Base-by-base conservation (phyloP, 1,284 basidiomycete genomes). In the Malassezia caprae region DNA sequence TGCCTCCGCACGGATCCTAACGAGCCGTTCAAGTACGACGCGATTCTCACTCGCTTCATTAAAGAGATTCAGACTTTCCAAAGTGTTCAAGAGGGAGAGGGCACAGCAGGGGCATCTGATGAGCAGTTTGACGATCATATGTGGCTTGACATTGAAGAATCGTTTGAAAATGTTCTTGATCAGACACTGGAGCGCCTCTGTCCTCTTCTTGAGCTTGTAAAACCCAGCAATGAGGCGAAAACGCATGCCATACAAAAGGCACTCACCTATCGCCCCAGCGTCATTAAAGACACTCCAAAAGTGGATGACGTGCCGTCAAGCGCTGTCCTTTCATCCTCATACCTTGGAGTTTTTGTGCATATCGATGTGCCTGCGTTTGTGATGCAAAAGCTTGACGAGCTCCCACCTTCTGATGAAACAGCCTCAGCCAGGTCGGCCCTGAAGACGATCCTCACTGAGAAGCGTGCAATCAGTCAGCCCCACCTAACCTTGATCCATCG, bases 401-500 rank as follows among this genome's bases (percentile, higher is more conserved):
- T 53, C 0, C 42, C 58, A n/a, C 42, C 31, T 5, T 26, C 19
- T 10, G 40, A 13, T 13, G n/a, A 15, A 8, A 28, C 28, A n/a
- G 27, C 15, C 8, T 30, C 35, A 23, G 49, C 56, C 11, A 21
- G 23, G 30, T 6, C 23, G 23, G 58, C 61, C 23, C 63, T 65
- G 17, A n/a, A 39, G 1, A 6, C 12, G 8, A 53, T 68, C 7
- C 24, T 80, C 35, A 54, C 54, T 6, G 73, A 75, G 0, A 68
- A 78, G 3, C 79, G 88, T 12, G 71, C 93, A 19, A 76, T 81
- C 3, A 64, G 73, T 12, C 49, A 59, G 2, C 90, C 91, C 1
- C 93, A 98, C 73, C 78, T 96, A 51, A 96, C 93, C 0, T 77
- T 96, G 50, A 83, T 86, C 8, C 93, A 98, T 73, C 40, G 27